Conservation (phyloP, 2,329 filamentous ascomycete genomes). For the Arachnopeziza araneosa region DNA sequence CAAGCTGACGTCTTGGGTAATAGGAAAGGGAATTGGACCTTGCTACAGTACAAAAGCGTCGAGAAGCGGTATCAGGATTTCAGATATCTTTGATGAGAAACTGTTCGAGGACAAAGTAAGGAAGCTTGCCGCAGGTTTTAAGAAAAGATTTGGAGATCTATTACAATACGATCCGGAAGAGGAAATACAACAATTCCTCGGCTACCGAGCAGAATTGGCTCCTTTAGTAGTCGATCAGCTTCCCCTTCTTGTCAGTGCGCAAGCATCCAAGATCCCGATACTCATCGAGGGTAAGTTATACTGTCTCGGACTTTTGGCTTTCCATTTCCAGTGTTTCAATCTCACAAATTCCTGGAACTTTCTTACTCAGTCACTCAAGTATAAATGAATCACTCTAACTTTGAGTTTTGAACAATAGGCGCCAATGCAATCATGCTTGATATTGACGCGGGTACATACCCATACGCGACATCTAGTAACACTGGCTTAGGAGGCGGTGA, state of each 20-base stretch:
- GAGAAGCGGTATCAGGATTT: slow-evolving; percentile 60
- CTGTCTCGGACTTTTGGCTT: not conserved
- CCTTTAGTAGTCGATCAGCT: slow-evolving; percentile 59
- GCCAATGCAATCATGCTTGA: slow-evolving; percentile 41
- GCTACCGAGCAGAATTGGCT: slow-evolving; percentile 51
- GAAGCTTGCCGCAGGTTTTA: slow-evolving; percentile 54
- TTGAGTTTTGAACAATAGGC: not conserved
- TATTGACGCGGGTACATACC: slow-evolving; percentile 50
- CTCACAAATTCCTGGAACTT: not conserved
- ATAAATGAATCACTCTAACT: not conserved
- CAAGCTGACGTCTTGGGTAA: not conserved
- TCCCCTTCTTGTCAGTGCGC: slow-evolving; percentile 55
- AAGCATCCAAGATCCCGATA: slow-evolving; percentile 53
- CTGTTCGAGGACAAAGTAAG: slow-evolving; percentile 63
- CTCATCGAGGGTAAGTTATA: slow-evolving; percentile 55
- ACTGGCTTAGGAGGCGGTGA: slow-evolving; percentile 46
- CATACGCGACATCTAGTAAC: slow-evolving; percentile 39
- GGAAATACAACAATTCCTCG: slow-evolving; percentile 57
- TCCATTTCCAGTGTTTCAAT: too few relatives aligned
- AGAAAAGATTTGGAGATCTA: slow-evolving; percentile 63
- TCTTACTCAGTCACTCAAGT: not conserved
- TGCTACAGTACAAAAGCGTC: slow-evolving; percentile 56
- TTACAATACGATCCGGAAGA: slow-evolving; percentile 62
- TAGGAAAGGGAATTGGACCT: slow-evolving; percentile 43
- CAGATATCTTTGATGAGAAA: slow-evolving; percentile 61